Base-by-base conservation (phyloP, 768 basidiomycete species). In the Lactarius quietus region DNA sequence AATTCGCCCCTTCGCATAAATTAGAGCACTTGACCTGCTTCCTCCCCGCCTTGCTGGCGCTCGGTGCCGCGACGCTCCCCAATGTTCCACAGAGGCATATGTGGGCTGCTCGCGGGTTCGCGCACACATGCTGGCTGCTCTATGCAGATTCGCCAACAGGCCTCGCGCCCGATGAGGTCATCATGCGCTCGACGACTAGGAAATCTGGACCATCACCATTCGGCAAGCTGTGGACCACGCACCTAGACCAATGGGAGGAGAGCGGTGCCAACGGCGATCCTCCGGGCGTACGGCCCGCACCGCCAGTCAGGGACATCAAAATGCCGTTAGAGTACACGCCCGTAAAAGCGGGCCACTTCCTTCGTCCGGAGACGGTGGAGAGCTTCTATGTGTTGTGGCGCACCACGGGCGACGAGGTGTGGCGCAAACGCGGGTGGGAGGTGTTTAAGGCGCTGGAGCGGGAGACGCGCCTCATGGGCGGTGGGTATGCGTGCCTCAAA, bases 1-100 rank as follows among this genome's bases (percentile, higher is more conserved):
- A 3, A 0, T 20, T 66, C 6, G 1, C 0, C 14, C 68, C 73
- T 73, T 35, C 81, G 15, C 84, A 88, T 68, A 73, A 72, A n/a
- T 86, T 92, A 60, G 90, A 92, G 67, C 90, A 93, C 71, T 77
- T 93, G 45, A 86, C 90, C 12, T 92, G 90, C 75, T 93, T 92
- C 77, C 80, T 90, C 55, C 90, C 90, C 0, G 91, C 88, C 26
- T 74, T 91, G 15, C 79, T 93, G 57, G 88, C 91, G 5, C 79
- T 93, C 5, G 90, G 91, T 31, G 88, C 77, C 3, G 83, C 85
- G 62, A 82, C 82, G 5, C 81, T 92, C 57, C 84, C 84, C 29
- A 77, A 83, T 58, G 77, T 84, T 15, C 78, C 79, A 56, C 79
- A 86, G 14, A 72, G 86, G 29, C 90, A 92, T 71, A 73, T 84